Evolutionary conservation across 1,284 basidiomycete genomes (phyloP), one percentile per base, ranked within the genome.

Genomic region (Rhizoctonia solani): DNA sequence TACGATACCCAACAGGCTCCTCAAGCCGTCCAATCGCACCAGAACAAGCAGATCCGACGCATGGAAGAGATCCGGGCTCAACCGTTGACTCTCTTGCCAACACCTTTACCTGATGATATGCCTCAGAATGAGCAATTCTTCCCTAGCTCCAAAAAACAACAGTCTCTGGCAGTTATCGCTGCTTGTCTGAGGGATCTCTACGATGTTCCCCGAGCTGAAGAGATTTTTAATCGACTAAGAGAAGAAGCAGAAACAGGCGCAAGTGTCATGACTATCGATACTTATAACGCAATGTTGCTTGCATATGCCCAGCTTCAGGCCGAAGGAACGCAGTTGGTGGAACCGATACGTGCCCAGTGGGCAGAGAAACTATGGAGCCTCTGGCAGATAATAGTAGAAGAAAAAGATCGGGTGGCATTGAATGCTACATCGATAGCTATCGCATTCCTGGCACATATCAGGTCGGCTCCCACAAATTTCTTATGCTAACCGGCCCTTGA

Each of bases 151-250:
- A 74, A 79, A 0, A 85, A 87, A 0, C 85, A 87, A 74, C 89
- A 92, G 74, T 80, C 83, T 54, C 75, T 91, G 11, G 85, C 89
- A 0, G 82, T 93, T 70, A 88, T 94, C 76, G 86, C 90, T 71
- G 89, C 90, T 0, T 93, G 92, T 75, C 76, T 93, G 16, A 83
- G 88, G 74, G 84, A 87, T 69, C 75, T 85, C 0, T 85, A 88
- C 76, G 87, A 92, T 73, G 85, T 92, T 0, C 81, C 82, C 0
- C 86, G 90, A 16, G 90, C 90, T 9, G 84, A 84, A 70, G 76
- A 78, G 49, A 82, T 92, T 23, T 90, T 92, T 71, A 83, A 86
- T 54, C 79, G 81, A 6, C 73, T 92, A 32, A 82, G 87, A 3
- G 71, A 58, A 73, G 65, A 69, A 67, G 34, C 66, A 58, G 3